Conservation (phyloP, 1,284 basidiomycete species). For the Peniophora sp. region DNA sequence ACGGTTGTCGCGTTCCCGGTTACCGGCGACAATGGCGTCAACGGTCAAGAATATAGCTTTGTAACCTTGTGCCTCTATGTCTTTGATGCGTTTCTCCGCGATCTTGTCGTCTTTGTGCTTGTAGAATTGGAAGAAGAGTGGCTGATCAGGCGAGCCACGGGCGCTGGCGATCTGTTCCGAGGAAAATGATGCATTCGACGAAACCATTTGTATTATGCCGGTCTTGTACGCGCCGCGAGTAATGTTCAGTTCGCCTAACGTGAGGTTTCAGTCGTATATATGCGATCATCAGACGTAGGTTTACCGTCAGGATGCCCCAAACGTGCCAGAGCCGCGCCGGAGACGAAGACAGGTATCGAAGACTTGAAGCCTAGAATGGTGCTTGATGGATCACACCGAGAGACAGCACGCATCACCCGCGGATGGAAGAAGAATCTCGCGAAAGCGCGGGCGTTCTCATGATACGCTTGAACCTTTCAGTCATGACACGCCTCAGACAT, state of each 20-base stretch:
- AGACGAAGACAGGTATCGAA: slow-evolving; percentile 79
- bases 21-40: slow-evolving; percentile 81
- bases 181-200: slow-evolving; percentile 80
- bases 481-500: slow-evolving; percentile 5
- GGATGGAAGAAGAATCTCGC: slow-evolving; percentile 78
- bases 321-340: slow-evolving; percentile 83
- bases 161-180: slow-evolving; percentile 61
- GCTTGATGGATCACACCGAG: slow-evolving; percentile 65
- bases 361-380: slow-evolving; percentile 69
- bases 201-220: slow-evolving; percentile 84
- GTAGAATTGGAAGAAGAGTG: slow-evolving; percentile 84
- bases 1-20: slow-evolving; percentile 75
- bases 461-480: slow-evolving; percentile 33
- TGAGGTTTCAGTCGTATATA: neutral
- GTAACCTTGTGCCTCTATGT: slow-evolving; percentile 67
- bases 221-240: slow-evolving; percentile 66
- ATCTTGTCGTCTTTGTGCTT: slow-evolving; percentile 68
- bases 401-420: slow-evolving; percentile 68
- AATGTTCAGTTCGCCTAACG: slow-evolving; percentile 74
- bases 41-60: slow-evolving; percentile 89
- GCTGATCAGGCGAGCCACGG: slow-evolving; percentile 49
- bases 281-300: neutral
- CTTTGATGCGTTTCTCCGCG: slow-evolving; percentile 66
- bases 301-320: slow-evolving; percentile 76
- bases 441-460: slow-evolving; percentile 70